Base-by-base conservation (phyloP, 768 basidiomycete genomes). In the Lentinula guzmanii region DNA sequence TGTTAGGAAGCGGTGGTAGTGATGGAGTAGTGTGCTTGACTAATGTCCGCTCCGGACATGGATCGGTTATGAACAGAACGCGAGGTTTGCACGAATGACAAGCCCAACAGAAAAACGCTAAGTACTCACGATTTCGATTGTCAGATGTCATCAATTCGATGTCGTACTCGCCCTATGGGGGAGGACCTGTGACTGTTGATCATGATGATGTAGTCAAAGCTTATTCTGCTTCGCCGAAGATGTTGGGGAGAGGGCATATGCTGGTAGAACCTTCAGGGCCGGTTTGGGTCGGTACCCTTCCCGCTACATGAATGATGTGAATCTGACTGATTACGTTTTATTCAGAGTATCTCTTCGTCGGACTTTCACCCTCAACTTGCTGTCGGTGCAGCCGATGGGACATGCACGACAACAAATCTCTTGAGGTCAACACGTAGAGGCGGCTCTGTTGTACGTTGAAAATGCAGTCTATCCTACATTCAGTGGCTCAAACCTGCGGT, bases 311-410 rank as follows among this genome's bases (percentile, higher is more conserved):
- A 3, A 31, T 13, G 21, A n/a, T 52, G 41, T 37, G 31, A 24
- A 37, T 31, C 18, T 60, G 31, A 50, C 39, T 54, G 24, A 15
- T 52, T n/a, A 57, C 13, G 11, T 8, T 21, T 33, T 24, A 9
- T 59, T 16, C 67, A 95, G 95, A 83, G 80, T 60, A 71, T 95
- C 31, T 76, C 80, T 60, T 78, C 86, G 1, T 96, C 95, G 0
- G 90, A 96, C 51, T 89, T 87, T 67, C 96, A 98, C 67, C 87
- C 93, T 5, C 91, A 94, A 70, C 73, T 96, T 4, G 90, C 89
- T 0, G 82, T 89, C 13, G 91, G 88, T 5, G 86, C 89, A 5
- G 85, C 91, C 1, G 96, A 98, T 72, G 96, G 96, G 0, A 77
- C 86, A 0, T 89, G 87, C 64, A 77, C 80, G 45, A 93, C 89